Evolutionary conservation across 1,284 basidiomycete genomes (phyloP), one percentile per base, ranked within the genome.

Genomic region (Dichomitus squalens): DNA sequence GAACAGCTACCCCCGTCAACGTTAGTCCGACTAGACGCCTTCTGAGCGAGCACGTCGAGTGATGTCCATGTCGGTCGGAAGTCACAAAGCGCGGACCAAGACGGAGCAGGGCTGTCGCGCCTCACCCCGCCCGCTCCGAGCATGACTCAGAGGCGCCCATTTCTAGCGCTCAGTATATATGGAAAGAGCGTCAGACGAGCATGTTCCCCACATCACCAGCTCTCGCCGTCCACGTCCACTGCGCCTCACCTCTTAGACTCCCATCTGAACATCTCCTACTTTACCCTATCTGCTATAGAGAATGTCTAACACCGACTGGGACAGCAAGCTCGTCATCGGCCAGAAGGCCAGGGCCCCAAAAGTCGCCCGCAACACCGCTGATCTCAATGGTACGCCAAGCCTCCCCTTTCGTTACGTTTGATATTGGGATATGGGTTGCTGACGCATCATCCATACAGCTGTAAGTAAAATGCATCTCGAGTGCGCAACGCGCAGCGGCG

Each of bases 261-360:
- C 33, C 27, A 36, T 8, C 29, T 27, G 23, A 41, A 31, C 8
- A 11, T 11, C 14, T 25, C 4, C 23, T 41, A 52, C 39, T 21
- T 14, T 33, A 52, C 52, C 47, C 43, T 48, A 53, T 36, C 44
- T 46, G 5, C 29, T 61, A 61, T 44, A 62, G 50, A 68, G 6
- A 12, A 70, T 68, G 68, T 64, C 63, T 63, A 80, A 79, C 70
- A 3, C 52, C 57, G 87, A 92, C 39, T 90, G 88, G 88, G 89
- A 93, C 60, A 73, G 71, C 66, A 88, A 90, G 71, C 76, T 77
- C 54, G 88, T 95, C 64, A 93, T 96, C 65, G 93, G 94, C 58
- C 80, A 70, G 69, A 93, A 86, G 70, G 81, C 82, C 61, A 83
- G 85, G 61, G 81, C 81, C 6, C 79, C 89, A 14, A 88, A 87